Evolutionary conservation across 2,329 filamentous ascomycete species (phyloP).

Genomic region (Fusarium decemcellulare): DNA sequence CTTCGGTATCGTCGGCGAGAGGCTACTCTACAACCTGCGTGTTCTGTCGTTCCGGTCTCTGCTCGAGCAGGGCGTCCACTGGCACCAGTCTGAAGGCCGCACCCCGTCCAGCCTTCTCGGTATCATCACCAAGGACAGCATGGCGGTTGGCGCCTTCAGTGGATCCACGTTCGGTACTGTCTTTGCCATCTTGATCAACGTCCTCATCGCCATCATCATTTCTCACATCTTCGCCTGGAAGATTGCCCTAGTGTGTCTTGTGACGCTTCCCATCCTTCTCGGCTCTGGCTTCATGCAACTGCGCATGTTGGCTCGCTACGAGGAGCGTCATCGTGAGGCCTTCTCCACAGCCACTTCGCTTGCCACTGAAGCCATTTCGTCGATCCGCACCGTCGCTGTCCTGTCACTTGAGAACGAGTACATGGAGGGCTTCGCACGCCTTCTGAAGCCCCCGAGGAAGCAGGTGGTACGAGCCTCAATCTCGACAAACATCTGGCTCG

Average conservation of each 20-base stretch:
- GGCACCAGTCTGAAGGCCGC: slow-evolving; percentile 75
- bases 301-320: slow-evolving; percentile 71
- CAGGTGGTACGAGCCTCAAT: slow-evolving; percentile 65
- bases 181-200: slow-evolving; percentile 76
- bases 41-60: slow-evolving; percentile 74
- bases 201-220: slow-evolving; percentile 76
- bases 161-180: slow-evolving; percentile 79
- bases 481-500: slow-evolving; percentile 71
- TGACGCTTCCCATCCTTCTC: slow-evolving; percentile 76
- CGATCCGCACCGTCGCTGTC: slow-evolving; percentile 33
- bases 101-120: slow-evolving; percentile 74
- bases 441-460: slow-evolving; percentile 64
- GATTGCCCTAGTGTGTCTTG: slow-evolving; percentile 79
- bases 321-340: slow-evolving; percentile 73
- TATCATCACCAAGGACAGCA: slow-evolving; percentile 78
- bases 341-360: slow-evolving; percentile 61
- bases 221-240: slow-evolving; percentile 82
- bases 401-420: slow-evolving; percentile 68
- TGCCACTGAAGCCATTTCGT: slow-evolving; percentile 37
- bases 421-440: slow-evolving; percentile 65
- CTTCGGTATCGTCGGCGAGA: slow-evolving; percentile 69
- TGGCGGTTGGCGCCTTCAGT: slow-evolving; percentile 75
- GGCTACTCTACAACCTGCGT: slow-evolving; percentile 73
- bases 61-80: slow-evolving; percentile 75
- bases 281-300: slow-evolving; percentile 79